phyloP scores from a whole-genome alignment of 2,329 filamentous ascomycete species.

The Monilinia polystroma region DNA sequence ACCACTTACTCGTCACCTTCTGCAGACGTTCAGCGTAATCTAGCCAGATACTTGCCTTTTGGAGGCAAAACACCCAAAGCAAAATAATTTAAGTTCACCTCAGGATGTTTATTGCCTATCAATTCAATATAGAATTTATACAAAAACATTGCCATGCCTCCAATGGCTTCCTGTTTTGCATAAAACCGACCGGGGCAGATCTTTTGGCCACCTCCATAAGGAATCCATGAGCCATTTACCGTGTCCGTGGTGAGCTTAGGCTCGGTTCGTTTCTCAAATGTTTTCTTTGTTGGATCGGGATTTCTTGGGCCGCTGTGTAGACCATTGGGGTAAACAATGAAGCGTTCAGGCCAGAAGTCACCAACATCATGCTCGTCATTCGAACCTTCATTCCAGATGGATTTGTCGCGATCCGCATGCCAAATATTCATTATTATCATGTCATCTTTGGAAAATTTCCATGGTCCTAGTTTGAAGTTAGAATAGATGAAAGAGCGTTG shows the following conservation, averaged over 20 bases:
- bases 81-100: conserved; percentile 30
- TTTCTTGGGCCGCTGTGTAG: conserved; percentile 36
- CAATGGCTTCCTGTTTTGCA: conserved; percentile 42
- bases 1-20: background rate
- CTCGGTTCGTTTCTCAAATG: conserved; percentile 22
- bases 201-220: conserved; percentile 41
- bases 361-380: conserved; percentile 36
- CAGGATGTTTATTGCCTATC: conserved; percentile 3
- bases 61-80: conserved; percentile 32
- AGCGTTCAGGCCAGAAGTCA: conserved; percentile 43
- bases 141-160: conserved; percentile 39
- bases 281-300: background rate
- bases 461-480: conserved; percentile 37
- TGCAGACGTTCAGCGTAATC: conserved; percentile 26
- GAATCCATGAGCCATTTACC: conserved; percentile 40
- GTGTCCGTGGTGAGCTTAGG: conserved; percentile 35
- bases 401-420: conserved; percentile 27
- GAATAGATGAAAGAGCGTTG: conserved; percentile 27
- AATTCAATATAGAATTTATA: conserved; percentile 40
- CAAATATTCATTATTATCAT: conserved; percentile 36
- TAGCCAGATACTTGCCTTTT: conserved; percentile 25
- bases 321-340: conserved; percentile 39
- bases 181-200: conserved; percentile 43
- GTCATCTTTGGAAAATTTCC: conserved; percentile 36
- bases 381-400: conserved; percentile 39